These are phyloP conservation scores for Termitomyces eurrhizus DNA, from an alignment of 768 basidiomycete species.

Conservation along the genomic window DNA sequence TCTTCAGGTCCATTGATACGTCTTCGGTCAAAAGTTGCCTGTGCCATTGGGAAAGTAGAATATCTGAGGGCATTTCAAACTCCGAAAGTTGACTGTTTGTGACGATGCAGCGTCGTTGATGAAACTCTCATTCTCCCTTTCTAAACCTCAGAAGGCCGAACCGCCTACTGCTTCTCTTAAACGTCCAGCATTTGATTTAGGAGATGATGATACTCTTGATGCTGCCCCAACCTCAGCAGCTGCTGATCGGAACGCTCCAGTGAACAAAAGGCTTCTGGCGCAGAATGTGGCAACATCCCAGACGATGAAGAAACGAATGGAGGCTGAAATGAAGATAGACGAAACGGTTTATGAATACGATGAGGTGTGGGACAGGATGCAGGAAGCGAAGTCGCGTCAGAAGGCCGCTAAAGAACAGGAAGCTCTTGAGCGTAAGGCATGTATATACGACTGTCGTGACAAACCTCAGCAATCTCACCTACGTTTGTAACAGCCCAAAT, in stretches of 20 bases:
- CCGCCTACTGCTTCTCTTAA: slow-evolving; percentile 42
- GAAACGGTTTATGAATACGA: slow-evolving; percentile 90
- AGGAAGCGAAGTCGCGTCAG: slow-evolving; percentile 72
- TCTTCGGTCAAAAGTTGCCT: slow-evolving; percentile 73
- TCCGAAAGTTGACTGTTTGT: slow-evolving; percentile 20
- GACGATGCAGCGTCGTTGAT: slow-evolving; percentile 34
- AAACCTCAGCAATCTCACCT: slow-evolving; percentile 10
- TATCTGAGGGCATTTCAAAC: slow-evolving; percentile 24
- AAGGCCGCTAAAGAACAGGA: slow-evolving; percentile 78
- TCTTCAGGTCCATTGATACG: slow-evolving; percentile 90
- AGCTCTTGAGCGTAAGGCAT: slow-evolving; percentile 71
- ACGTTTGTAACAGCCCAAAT: slow-evolving; percentile 69
- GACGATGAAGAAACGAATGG: slow-evolving; percentile 67
- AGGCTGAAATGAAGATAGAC: slow-evolving; percentile 77
- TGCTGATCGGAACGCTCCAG: slow-evolving; percentile 32
- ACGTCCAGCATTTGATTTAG: slow-evolving; percentile 57
- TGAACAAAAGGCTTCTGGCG: slow-evolving; percentile 54
- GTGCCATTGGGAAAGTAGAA: slow-evolving; percentile 37
- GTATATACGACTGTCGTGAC: slow-evolving; percentile 17
- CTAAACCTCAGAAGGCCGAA: slow-evolving; percentile 52
- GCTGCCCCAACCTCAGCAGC: slow-evolving; percentile 39
- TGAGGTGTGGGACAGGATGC: slow-evolving; percentile 95
- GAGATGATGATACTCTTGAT: slow-evolving; percentile 58
- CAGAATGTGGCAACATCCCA: slow-evolving; percentile 60
- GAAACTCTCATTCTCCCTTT: slow-evolving; percentile 90